Percentiles rank a stretch among this genome's conserved stretches.
Conservation (phyloP, 1,284 basidiomycete species). For the Pseudozyma pruni region DNA sequence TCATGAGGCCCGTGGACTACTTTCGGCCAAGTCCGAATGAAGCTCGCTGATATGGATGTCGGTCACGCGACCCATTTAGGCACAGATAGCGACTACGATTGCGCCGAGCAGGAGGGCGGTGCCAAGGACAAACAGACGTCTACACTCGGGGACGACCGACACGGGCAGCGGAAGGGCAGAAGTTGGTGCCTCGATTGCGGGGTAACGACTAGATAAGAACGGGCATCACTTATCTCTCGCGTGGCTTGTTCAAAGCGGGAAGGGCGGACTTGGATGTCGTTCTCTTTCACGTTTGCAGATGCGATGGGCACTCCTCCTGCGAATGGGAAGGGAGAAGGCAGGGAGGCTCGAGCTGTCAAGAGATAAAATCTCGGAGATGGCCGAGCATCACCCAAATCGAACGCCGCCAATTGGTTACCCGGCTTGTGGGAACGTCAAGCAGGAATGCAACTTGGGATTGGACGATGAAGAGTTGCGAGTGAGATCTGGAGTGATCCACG, state of each 20-base stretch:
- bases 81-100: too few relatives aligned
- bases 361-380: conserved; percentile 44
- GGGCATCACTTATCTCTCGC: neutral
- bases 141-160: conserved; percentile 2
- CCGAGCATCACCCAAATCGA: conserved; percentile 2
- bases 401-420: conserved; percentile 16
- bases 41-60: neutral
- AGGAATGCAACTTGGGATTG: conserved; percentile 1
- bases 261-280: conserved; percentile 14
- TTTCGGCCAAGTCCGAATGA: too few relatives aligned
- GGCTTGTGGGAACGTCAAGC: conserved; percentile 1
- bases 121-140: too few relatives aligned
- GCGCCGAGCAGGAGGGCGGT: too few relatives aligned
- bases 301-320: too few relatives aligned
- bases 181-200: conserved; percentile 20
- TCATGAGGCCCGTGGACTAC: too few relatives aligned
- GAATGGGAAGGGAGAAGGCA: too few relatives aligned
- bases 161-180: neutral
- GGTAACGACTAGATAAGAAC: conserved; percentile 25
- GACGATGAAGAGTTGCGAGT: neutral
- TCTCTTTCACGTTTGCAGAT: too few relatives aligned
- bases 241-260: neutral
- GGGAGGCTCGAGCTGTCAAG: neutral
- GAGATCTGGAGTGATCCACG: too few relatives aligned
- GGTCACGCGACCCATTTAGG: too few relatives aligned